phyloP scores from a whole-genome alignment of 2,329 filamentous ascomycete species.

The Alternaria incomplexa region DNA sequence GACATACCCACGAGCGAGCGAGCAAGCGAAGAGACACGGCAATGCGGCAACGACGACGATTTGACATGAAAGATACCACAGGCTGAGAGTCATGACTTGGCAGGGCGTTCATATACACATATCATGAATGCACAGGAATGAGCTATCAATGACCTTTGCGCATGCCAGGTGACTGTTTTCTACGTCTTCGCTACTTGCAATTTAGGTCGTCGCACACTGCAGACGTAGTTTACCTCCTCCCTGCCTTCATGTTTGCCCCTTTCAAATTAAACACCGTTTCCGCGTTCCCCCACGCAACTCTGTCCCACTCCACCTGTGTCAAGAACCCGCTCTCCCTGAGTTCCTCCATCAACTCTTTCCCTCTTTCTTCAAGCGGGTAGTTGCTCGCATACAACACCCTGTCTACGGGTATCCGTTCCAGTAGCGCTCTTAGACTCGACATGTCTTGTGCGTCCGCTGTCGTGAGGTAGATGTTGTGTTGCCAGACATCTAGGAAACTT shows the following conservation, averaged over 20 bases:
- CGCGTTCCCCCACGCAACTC: conserved; percentile 60
- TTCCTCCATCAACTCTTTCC: conserved; percentile 56
- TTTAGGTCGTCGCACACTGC: not conserved
- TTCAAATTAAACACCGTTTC: conserved; percentile 41
- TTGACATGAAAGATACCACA: conserved; percentile 37
- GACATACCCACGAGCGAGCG: not conserved
- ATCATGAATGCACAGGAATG: conserved; percentile 27
- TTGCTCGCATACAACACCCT: conserved; percentile 64
- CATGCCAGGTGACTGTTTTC: not conserved
- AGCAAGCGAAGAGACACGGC: not conserved
- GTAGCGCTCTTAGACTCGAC: conserved; percentile 53
- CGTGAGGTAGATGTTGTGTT: conserved; percentile 64
- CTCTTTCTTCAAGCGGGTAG: conserved; percentile 62
- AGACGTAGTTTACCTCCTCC: not conserved
- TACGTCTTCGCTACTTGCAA: not conserved
- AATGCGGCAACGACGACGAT: conserved; percentile 16
- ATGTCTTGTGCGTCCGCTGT: conserved; percentile 62
- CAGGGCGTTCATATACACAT: conserved; percentile 25
- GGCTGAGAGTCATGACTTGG: conserved; percentile 28
- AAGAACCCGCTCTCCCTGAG: conserved; percentile 59
- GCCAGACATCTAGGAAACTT: conserved; percentile 59
- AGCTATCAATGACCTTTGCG: not conserved
- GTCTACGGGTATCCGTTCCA: conserved; percentile 56
- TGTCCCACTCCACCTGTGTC: conserved; percentile 56
- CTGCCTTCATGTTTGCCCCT: not conserved